Conservation (phyloP, 2,329 filamentous ascomycete species). For the Arthrobotrys entomopaga region DNA sequence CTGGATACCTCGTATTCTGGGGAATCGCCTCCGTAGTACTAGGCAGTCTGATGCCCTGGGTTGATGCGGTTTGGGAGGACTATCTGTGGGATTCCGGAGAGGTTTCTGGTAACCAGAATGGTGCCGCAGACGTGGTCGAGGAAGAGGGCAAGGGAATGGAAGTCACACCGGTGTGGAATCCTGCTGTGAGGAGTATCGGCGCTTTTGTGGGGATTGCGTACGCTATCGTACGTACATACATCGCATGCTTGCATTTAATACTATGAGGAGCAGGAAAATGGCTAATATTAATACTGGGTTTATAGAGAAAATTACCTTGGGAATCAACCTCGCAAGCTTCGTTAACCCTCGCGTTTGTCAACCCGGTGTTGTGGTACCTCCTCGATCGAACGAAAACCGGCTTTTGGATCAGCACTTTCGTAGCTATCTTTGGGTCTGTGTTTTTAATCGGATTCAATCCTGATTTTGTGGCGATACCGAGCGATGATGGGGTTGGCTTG, state of each 20-base stretch:
- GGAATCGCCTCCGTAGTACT: conserved; percentile 79
- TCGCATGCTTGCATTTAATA: conserved; percentile 15
- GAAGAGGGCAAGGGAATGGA: conserved; percentile 57
- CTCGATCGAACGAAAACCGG: conserved; percentile 90
- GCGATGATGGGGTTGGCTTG: conserved; percentile 60
- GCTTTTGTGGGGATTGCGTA: conserved; percentile 79
- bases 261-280: not conserved
- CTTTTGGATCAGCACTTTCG: conserved; percentile 78
- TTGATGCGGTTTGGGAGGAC: conserved; percentile 79
- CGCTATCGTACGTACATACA: conserved; percentile 76
- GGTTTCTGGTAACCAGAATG: conserved; percentile 56
- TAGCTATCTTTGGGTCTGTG: conserved; percentile 78
- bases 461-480: conserved; percentile 77
- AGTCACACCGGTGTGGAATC: conserved; percentile 76
- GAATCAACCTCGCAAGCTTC: conserved; percentile 93
- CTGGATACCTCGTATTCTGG: conserved; percentile 79
- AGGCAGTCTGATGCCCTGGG: conserved; percentile 82
- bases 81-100: conserved; percentile 63
- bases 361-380: conserved; percentile 94
- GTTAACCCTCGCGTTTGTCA: conserved; percentile 85
- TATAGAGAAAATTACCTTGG: conserved; percentile 87
- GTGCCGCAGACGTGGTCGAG: conserved; percentile 56
- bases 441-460: conserved; percentile 80
- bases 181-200: conserved; percentile 74
- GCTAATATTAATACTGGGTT: conserved; percentile 6